Percentiles rank a stretch among this genome's conserved stretches.
Evolutionary conservation across 2,329 filamentous ascomycete species (phyloP).

Genomic region (Fusarium sp.): DNA sequence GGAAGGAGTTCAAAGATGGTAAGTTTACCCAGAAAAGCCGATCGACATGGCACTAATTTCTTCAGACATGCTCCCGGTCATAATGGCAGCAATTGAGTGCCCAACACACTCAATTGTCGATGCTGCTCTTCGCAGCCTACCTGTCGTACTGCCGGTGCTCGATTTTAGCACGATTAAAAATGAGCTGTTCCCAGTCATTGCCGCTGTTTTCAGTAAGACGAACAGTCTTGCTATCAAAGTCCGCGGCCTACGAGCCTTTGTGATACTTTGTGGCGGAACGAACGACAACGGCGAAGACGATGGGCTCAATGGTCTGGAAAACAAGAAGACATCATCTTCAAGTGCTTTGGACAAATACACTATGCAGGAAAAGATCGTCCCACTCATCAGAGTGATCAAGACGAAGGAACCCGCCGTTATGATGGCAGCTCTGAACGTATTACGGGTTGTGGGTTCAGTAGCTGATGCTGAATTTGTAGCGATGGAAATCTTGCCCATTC

Average conservation of each 20-base stretch:
- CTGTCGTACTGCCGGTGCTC: constrained; percentile 84
- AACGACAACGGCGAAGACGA: constrained; percentile 65
- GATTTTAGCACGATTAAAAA: constrained; percentile 98
- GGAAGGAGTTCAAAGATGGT: constrained; percentile 96
- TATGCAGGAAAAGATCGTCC: constrained; percentile 96
- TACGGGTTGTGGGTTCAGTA: constrained; percentile 82
- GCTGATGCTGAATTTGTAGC: constrained; percentile 93
- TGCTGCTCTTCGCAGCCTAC: constrained; percentile 81
- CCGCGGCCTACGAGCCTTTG: constrained; percentile 88
- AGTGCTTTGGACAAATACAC: constrained; percentile 96
- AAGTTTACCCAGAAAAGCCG: constrained; percentile 48
- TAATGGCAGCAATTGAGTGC: constrained; percentile 86
- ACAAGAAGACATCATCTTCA: constrained; percentile 73
- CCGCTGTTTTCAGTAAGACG: constrained; percentile 90
- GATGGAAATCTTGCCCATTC: constrained; percentile 86
- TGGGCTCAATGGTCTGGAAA: constrained; percentile 80
- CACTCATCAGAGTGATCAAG: constrained; percentile 90
- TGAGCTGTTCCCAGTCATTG: constrained; percentile 93
- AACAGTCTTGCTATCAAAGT: constrained; percentile 96
- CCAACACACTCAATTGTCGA: constrained; percentile 91
- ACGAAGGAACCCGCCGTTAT: constrained; percentile 98
- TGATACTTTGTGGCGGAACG: constrained; percentile 86
- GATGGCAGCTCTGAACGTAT: constrained; percentile 88
- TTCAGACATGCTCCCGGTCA: constrained; percentile 86
- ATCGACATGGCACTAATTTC: background rate